Conservation (phyloP, 495 filamentous ascomycete genomes). For the Aspergillus conjunctus region DNA sequence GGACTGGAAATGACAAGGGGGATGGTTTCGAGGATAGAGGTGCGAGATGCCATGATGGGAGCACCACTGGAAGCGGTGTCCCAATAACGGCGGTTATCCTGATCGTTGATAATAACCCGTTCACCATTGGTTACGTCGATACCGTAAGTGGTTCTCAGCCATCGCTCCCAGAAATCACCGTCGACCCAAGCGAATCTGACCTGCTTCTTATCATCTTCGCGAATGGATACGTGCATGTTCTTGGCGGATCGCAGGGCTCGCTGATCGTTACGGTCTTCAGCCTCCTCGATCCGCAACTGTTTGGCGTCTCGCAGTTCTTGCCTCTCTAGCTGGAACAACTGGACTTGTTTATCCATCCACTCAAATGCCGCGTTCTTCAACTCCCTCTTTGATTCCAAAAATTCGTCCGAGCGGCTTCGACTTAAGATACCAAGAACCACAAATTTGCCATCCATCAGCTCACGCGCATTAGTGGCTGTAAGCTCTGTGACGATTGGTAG, state of each 20-base stretch:
- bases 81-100: conserved; percentile 95
- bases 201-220: conserved; percentile 81
- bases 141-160: conserved; percentile 92
- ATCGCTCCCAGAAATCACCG: conserved; percentile 95
- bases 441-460: conserved; percentile 91
- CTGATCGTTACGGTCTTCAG: conserved; percentile 90
- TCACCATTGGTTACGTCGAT: conserved; percentile 84
- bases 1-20: conserved; percentile 73
- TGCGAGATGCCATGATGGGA: conserved; percentile 83
- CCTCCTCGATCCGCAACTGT: conserved; percentile 93
- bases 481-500: conserved; percentile 96
- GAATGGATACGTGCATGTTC: conserved; percentile 86
- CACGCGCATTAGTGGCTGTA: conserved; percentile 82
- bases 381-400: conserved; percentile 75
- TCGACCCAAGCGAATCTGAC: conserved; percentile 99
- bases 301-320: conserved; percentile 93
- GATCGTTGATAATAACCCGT: conserved; percentile 93
- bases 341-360: conserved; percentile 95
- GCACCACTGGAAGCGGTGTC: conserved; percentile 86
- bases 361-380: conserved; percentile 94
- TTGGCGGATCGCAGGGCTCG: conserved; percentile 85
- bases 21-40: conserved; percentile 92
- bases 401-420: conserved; percentile 77
- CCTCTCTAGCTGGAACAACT: conserved; percentile 84
- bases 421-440: conserved; percentile 91